Evolutionary conservation across 2,329 filamentous ascomycete genomes (phyloP), one percentile per base, ranked within the genome.

Genomic region (Bipolaris cookei): DNA sequence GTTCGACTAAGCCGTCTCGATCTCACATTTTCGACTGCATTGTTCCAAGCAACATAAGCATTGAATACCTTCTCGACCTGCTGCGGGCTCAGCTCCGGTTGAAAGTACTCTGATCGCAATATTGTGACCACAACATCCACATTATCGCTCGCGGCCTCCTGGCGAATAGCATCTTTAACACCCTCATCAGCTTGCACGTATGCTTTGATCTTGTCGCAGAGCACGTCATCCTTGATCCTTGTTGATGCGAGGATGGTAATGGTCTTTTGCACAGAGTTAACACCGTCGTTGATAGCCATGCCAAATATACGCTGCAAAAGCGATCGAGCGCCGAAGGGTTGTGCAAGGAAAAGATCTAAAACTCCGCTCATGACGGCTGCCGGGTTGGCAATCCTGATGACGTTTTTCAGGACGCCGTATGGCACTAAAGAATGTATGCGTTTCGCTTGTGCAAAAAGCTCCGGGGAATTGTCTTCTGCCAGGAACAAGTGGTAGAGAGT

Each of bases 401-500:
- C 92, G 72, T 98, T 97, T 81, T 99, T 99, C 74, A 99, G 83
- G 46, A 97, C 82, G 0, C 89, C 90, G 73, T 99, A 99, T 0
- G 95, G 95, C 42, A 99, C 90, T 54, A 98, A 84, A 0, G 93
- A 97, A 74, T 99, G 95, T 50, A 98, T 97, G 59, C 91, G 87
- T 79, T 94, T 97, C 4, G 90, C 88, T 77, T 99, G 95, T 0
- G 92, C 92, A 75, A 98, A 98, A 28, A 99, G 79, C 72, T 99
- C 95, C 0, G 95, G 93, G 0, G 94, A 97, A 76, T 99, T 99
- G 78, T 99, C 95, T 76, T 99, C 95, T 5, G 95, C 95, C 42
- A 99, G 84, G 82, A 99, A 99, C 32, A 99, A 82, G 76, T 99
- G 95, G 73, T 99, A 99, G 57, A 98, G 87, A 20, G 95, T 97